Percentiles rank a stretch among this genome's conserved stretches.
phyloP scores from a whole-genome alignment of 164 flowering plant genomes.

The Umbellularia californica region DNA sequence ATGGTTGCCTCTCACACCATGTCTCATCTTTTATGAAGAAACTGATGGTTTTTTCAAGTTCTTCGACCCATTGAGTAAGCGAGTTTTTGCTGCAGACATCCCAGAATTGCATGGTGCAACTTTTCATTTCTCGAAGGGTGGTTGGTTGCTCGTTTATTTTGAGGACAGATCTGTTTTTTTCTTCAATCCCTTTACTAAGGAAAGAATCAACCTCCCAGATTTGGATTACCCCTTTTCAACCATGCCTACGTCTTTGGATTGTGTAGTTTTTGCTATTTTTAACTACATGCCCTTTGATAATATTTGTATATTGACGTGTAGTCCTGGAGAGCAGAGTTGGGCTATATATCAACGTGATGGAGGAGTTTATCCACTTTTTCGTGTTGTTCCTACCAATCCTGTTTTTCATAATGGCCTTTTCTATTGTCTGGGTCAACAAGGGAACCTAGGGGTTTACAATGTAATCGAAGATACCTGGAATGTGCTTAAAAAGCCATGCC shows the following conservation, averaged over 20 bases:
- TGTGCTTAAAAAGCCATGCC: background rate
- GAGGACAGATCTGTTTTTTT: background rate
- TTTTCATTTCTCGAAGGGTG: background rate
- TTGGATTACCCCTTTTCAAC: background rate
- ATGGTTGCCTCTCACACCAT: slow-evolving; percentile 1
- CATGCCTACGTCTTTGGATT: background rate
- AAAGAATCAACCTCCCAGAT: background rate
- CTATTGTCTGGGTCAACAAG: slow-evolving; percentile 3
- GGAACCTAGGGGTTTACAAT: slow-evolving; percentile 5
- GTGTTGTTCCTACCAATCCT: background rate
- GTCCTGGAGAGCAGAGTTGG: background rate
- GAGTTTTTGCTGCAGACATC: background rate
- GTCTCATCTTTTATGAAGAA: background rate
- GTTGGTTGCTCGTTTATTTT: slow-evolving; percentile 7
- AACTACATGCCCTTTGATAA: background rate
- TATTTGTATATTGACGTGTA: background rate
- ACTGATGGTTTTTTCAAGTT: background rate
- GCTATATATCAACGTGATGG: background rate
- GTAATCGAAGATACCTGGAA: background rate
- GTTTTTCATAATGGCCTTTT: slow-evolving; percentile 5
- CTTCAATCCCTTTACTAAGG: slow-evolving; percentile 7
- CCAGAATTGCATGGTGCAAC: background rate
- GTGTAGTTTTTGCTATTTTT: background rate
- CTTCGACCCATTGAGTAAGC: slow-evolving; percentile 1
- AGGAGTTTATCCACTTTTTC: background rate